These are phyloP conservation scores for Sugiyamaella japonica DNA, from an alignment of 1,139 yeast genomes.

Conservation along the genomic window DNA sequence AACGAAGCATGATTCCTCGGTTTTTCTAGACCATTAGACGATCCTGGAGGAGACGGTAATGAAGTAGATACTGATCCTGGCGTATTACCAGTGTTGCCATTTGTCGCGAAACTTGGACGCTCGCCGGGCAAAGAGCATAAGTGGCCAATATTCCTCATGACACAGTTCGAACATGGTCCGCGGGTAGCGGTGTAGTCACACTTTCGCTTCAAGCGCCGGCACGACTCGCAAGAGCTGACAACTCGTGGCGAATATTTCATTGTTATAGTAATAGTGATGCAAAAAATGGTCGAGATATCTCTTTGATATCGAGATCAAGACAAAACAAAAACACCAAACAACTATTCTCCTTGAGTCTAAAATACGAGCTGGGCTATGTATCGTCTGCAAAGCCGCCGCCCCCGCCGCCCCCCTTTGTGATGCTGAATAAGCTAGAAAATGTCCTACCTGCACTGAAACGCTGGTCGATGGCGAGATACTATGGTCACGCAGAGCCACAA, in stretches of 20 bases:
- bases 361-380: too few species aligned
- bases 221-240: slow-evolving; percentile 20
- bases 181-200: slow-evolving; percentile 17
- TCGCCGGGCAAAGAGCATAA: slow-evolving; percentile 28
- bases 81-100: not conserved
- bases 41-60: slow-evolving; percentile 12
- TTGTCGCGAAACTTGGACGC: not conserved
- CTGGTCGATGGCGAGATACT: not conserved
- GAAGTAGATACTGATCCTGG: slow-evolving; percentile 6
- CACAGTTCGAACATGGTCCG: slow-evolving; percentile 25
- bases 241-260: slow-evolving; percentile 15
- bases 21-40: not conserved
- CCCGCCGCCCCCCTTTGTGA: not conserved
- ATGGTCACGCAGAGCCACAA: not conserved
- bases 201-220: slow-evolving; percentile 21
- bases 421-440: not conserved
- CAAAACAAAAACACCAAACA: not conserved
- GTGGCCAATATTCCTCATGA: slow-evolving; percentile 23
- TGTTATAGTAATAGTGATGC: not conserved
- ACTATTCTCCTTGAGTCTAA: not conserved
- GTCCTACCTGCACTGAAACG: not conserved
- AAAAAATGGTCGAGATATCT: not conserved
- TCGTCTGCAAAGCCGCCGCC: not conserved
- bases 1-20: not conserved
- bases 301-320: not conserved